A percentile compares a stretch with the other conserved stretches of the same genome.
Evolutionary conservation across 345 rosid species (phyloP).

Genomic region (Eutrema japonicum): DNA sequence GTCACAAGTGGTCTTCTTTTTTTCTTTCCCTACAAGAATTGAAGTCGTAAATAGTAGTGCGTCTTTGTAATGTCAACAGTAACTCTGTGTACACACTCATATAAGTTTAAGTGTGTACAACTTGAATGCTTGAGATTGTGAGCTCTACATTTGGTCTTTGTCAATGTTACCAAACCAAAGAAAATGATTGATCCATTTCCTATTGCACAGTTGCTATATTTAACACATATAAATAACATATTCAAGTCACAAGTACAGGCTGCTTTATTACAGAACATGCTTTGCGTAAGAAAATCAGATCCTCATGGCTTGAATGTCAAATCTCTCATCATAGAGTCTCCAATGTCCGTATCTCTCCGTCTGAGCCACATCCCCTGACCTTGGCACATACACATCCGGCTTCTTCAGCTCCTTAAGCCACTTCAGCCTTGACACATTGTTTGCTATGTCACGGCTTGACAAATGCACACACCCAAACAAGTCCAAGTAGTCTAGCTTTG

Average conservation of each 20-base stretch:
- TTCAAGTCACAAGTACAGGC: background rate
- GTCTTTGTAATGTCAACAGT: background rate
- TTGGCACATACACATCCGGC: constrained; percentile 71
- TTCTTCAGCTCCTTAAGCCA: constrained; percentile 61
- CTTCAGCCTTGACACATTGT: constrained; percentile 51
- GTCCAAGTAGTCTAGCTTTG: constrained; percentile 64
- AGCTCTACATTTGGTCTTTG: constrained; percentile 9
- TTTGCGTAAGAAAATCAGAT: constrained; percentile 40
- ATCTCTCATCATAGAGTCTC: constrained; percentile 84
- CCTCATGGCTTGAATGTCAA: constrained; percentile 73
- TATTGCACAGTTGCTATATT: background rate
- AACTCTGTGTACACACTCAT: background rate
- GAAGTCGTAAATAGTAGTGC: background rate
- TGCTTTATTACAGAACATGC: constrained; percentile 27
- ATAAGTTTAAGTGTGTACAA: background rate
- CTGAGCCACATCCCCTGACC: constrained; percentile 53
- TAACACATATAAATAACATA: background rate
- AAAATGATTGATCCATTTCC: background rate
- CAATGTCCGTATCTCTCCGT: constrained; percentile 78
- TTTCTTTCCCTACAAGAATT: background rate
- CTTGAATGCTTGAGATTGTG: constrained; percentile 16
- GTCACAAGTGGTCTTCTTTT: background rate
- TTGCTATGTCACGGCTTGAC: constrained; percentile 65
- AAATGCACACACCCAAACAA: constrained; percentile 77
- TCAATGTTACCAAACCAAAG: constrained; percentile 14